These are phyloP conservation scores for Blastocystis sp. DNA, from an alignment of 352 stramenopile genomes.

Conservation along the genomic window DNA sequence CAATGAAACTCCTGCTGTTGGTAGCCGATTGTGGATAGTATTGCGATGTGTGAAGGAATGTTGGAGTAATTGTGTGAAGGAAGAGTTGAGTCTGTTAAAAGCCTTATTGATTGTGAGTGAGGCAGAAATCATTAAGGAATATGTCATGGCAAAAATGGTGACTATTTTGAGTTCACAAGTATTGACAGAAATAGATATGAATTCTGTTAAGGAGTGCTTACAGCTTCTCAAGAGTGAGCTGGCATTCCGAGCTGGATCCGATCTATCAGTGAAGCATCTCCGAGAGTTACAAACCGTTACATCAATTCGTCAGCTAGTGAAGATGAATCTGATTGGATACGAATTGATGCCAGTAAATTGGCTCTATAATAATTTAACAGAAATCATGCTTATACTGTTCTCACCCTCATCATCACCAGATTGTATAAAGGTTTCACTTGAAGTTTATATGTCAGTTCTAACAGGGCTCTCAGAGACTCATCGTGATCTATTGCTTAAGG, in stretches of 20 bases:
- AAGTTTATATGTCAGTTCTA: background rate
- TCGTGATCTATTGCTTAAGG: background rate
- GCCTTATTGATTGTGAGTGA: background rate
- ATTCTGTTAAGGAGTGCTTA: background rate
- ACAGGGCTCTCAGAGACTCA: background rate
- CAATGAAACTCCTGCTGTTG: background rate
- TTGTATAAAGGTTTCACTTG: background rate
- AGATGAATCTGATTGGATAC: background rate
- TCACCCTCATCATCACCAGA: background rate
- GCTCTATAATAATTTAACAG: background rate
- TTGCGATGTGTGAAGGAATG: background rate
- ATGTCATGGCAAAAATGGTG: background rate
- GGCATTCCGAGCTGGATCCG: background rate
- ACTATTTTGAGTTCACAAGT: background rate
- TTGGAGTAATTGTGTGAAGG: background rate
- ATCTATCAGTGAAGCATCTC: background rate
- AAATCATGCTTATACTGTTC: background rate
- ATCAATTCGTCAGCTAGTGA: background rate
- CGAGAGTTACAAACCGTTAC: background rate
- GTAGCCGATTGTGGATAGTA: background rate
- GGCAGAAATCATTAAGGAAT: background rate
- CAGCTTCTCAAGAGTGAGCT: background rate
- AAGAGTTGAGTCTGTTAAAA: background rate
- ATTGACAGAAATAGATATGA: background rate
- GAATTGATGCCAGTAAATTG: background rate